Conservation (phyloP, 768 basidiomycete genomes). For the Tylopilus felleus region DNA sequence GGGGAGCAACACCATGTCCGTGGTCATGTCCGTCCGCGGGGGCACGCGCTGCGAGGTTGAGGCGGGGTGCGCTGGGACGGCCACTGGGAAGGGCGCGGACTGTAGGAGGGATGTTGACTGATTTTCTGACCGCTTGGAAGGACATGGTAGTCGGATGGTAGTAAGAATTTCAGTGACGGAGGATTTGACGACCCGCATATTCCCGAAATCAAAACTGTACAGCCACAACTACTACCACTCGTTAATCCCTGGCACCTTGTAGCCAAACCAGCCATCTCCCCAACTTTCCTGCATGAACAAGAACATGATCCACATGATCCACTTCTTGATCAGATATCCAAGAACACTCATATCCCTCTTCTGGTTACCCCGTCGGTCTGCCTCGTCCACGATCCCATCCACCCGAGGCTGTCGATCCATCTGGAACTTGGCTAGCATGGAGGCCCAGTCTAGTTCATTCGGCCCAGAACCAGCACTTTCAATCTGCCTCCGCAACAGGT, state of each 20-base stretch:
- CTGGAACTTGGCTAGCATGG: constrained; percentile 22
- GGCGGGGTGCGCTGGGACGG: constrained; percentile 68
- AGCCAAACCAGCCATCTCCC: constrained; percentile 29
- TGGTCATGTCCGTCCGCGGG: constrained; percentile 56
- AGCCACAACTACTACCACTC: constrained; percentile 26
- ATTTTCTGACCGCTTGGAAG: constrained; percentile 75
- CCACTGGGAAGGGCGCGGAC: constrained; percentile 77
- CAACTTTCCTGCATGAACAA: constrained; percentile 26
- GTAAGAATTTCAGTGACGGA: background rate
- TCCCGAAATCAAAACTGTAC: constrained; percentile 44
- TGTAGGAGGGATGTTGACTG: constrained; percentile 77
- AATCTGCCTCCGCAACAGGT: constrained; percentile 22
- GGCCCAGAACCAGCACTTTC: background rate
- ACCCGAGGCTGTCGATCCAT: constrained; percentile 23
- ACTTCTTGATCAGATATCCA: constrained; percentile 20
- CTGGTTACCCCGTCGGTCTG: constrained; percentile 22
- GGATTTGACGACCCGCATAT: constrained; percentile 16
- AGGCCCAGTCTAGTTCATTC: constrained; percentile 11
- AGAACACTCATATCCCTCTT: constrained; percentile 23
- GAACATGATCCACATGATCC: constrained; percentile 25
- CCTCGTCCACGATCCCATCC: constrained; percentile 26
- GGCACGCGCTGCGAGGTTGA: constrained; percentile 71
- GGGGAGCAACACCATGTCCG: constrained; percentile 53
- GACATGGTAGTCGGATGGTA: constrained; percentile 41
- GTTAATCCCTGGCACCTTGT: constrained; percentile 28